Base-by-base conservation (phyloP, 768 basidiomycete genomes). In the Suillus plorans region DNA sequence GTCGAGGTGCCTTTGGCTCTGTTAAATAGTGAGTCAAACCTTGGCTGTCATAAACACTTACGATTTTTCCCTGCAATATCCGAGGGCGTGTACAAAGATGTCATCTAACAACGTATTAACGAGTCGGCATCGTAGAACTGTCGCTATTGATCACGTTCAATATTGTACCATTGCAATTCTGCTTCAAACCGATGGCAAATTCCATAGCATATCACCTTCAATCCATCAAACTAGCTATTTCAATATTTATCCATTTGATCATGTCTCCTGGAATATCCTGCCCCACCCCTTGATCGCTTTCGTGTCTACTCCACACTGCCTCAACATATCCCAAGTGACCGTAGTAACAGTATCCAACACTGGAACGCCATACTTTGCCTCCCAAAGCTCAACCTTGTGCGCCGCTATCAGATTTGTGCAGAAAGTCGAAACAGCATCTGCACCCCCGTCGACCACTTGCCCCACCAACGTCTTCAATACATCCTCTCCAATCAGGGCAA, bases 201-300 rank as follows among this genome's bases (percentile, higher is more conserved):
- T 39, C 13, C 37, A 39, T 39, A 13, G 37, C 39, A 5, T 41
- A 41, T 41, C 39, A 5, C 39, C 39, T 14, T 41, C 5, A 16
- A 41, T 37, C 3, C 25, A 50, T 50, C 13, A 25, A 25, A 28
- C 28, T 31, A 52, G 3, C 10, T 50, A 25, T 28, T 50, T 28
- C 25, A 3, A 52, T 16, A 0, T 50, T 5, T 36, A 34, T 55
- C 3, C 3, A 55, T 36, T 34, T 34, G 18, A 55, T 55, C 53
- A 55, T 36, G 34, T 12, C 53, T 55, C 53, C 20, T 55, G 53
- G 34, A 55, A 55, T 36, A 55, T 55, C 13, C 53, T 55, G 6
- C 53, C 53, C 53, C 53, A 55, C 20, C 53, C 53, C 8, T 55
- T 55, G 53, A 55, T 55, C 53, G 53, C 53, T 55, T 55, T 55